Percentiles rank a stretch among this genome's conserved stretches.
phyloP scores from a whole-genome alignment of 495 filamentous ascomycete species.

The Tuber melanosporum region DNA sequence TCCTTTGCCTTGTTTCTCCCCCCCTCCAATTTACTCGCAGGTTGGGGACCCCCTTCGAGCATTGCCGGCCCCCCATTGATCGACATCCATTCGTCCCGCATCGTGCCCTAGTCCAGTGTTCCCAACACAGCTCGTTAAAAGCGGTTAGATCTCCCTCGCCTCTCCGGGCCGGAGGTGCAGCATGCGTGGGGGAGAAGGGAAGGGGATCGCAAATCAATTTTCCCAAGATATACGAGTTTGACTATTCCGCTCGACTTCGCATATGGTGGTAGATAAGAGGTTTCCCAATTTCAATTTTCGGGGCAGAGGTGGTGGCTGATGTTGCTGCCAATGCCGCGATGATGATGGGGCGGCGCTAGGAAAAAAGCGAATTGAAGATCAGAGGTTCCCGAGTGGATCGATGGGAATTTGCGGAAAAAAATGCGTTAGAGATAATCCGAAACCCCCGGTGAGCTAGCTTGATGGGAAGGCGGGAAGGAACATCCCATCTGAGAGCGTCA shows the following conservation, averaged over 20 bases:
- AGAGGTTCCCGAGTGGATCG: neutral
- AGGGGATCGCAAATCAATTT: neutral
- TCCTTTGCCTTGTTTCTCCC: too few species aligned
- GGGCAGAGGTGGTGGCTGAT: neutral
- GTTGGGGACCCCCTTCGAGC: too few species aligned
- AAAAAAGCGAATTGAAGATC: neutral
- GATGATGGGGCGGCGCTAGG: neutral
- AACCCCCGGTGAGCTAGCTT: neutral
- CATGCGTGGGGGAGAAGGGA: neutral
- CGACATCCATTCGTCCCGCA: neutral
- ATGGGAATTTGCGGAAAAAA: neutral
- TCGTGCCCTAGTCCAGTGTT: neutral
- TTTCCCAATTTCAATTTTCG: neutral
- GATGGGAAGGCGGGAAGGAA: neutral
- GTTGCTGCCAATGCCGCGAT: too few species aligned
- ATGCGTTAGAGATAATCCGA: neutral
- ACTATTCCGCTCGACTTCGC: neutral
- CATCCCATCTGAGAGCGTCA: neutral
- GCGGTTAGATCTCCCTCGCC: conserved; percentile 1
- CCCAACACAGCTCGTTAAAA: neutral
- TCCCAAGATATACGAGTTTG: neutral
- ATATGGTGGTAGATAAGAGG: neutral
- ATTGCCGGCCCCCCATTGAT: neutral
- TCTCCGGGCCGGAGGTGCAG: conserved; percentile 2
- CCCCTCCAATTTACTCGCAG: too few species aligned